phyloP scores from a whole-genome alignment of 2,329 filamentous ascomycete genomes.

The Colletotrichum sansevieriae region DNA sequence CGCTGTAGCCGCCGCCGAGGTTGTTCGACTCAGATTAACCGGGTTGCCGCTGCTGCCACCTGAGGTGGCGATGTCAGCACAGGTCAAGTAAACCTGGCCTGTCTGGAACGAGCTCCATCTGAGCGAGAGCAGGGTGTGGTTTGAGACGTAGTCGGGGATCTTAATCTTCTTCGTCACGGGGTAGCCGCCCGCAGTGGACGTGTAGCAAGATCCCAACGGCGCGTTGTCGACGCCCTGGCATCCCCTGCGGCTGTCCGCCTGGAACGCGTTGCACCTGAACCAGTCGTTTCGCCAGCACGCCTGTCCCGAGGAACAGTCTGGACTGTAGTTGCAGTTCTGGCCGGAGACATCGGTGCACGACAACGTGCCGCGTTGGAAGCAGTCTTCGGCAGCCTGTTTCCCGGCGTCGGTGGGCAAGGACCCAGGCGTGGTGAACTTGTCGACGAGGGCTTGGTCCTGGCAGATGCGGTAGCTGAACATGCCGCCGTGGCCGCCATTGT shows the following conservation, averaged over 20 bases:
- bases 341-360: conserved; percentile 64
- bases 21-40: conserved; percentile 41
- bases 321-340: conserved; percentile 61
- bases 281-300: conserved; percentile 65
- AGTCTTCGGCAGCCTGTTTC: conserved; percentile 66
- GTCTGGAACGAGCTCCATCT: conserved; percentile 70
- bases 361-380: conserved; percentile 62
- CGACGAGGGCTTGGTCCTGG: conserved; percentile 62
- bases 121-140: conserved; percentile 65
- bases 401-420: conserved; percentile 64
- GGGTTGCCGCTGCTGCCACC: conserved; percentile 38
- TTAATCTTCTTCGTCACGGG: conserved; percentile 65
- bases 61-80: conserved; percentile 64
- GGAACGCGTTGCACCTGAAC: conserved; percentile 66
- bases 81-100: conserved; percentile 65
- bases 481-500: conserved; percentile 69
- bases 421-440: conserved; percentile 61
- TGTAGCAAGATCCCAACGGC: conserved; percentile 59
- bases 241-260: conserved; percentile 51
- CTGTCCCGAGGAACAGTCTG: conserved; percentile 59
- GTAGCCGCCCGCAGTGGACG: conserved; percentile 66
- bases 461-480: conserved; percentile 70
- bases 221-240: conserved; percentile 63
- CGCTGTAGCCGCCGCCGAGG: conserved; percentile 37
- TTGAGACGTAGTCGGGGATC: conserved; percentile 61